Evolutionary conservation across 2,329 filamentous ascomycete species (phyloP).

Genomic region (Talaromyces islandicus): DNA sequence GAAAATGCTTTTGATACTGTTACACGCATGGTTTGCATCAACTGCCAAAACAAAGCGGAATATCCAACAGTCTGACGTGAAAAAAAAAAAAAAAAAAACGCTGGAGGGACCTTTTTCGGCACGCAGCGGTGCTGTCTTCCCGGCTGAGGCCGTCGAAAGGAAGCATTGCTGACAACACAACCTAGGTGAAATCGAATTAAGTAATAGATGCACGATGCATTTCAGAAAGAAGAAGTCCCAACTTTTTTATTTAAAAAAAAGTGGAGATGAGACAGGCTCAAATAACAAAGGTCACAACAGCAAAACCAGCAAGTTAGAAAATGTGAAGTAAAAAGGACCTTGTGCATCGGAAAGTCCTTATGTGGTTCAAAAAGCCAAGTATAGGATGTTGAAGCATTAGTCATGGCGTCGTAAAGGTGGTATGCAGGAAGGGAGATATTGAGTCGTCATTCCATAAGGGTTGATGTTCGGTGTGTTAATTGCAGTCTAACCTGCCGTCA

Average conservation of each 20-base stretch:
- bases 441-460: neutral
- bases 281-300: neutral
- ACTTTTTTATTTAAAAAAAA: neutral
- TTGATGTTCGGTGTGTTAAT: neutral
- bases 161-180: neutral
- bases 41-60: neutral
- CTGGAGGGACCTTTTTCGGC: neutral
- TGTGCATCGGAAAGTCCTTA: neutral
- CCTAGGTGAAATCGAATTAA: neutral
- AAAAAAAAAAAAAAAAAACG: neutral
- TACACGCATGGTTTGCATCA: neutral
- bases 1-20: conserved; percentile 2
- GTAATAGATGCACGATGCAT: neutral
- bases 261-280: neutral
- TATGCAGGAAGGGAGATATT: neutral
- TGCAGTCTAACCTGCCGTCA: neutral
- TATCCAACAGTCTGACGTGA: neutral
- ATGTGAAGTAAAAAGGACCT: neutral
- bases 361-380: neutral
- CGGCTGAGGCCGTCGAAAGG: neutral
- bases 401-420: conserved; percentile 1
- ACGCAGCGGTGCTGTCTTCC: neutral
- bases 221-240: neutral
- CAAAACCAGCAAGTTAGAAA: neutral
- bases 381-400: neutral